Conservation (phyloP, 2,329 filamentous ascomycete genomes). For the Ophiostoma novo-ulmi region DNA sequence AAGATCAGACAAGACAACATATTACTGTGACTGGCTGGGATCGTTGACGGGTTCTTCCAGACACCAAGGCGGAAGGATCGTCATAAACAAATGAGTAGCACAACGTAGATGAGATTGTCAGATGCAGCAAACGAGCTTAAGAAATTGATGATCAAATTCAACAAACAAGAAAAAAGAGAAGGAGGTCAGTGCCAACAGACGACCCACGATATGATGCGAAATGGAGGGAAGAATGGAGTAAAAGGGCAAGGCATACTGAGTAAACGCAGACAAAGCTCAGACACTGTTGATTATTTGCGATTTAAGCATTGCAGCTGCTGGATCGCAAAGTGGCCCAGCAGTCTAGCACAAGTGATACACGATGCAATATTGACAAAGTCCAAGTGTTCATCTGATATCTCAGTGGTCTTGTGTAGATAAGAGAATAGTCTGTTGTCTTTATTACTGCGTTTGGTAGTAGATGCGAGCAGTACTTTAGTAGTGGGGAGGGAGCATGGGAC, state of each 20-base stretch:
- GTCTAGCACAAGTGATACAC: background rate
- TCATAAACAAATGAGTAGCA: background rate
- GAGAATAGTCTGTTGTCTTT: background rate
- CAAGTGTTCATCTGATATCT: background rate
- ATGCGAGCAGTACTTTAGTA: slow-evolving; percentile 2
- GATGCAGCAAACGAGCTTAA: background rate
- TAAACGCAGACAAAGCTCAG: background rate
- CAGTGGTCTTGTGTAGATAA: background rate
- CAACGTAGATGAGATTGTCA: background rate
- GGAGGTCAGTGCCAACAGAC: background rate
- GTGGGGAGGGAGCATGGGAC: background rate
- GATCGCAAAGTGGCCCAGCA: background rate
- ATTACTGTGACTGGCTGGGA: background rate
- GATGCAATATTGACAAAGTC: background rate
- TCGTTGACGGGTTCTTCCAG: background rate
- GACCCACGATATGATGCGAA: background rate
- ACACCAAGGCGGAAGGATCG: background rate
- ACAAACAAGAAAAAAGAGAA: background rate
- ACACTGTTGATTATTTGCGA: background rate
- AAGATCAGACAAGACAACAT: background rate
- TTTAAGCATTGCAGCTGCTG: background rate
- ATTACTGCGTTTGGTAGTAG: background rate
- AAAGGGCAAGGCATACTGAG: background rate
- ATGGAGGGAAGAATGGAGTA: background rate
- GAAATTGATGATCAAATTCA: background rate